Conservation (phyloP, 2,329 filamentous ascomycete species). For the Diaporthe velutina region DNA sequence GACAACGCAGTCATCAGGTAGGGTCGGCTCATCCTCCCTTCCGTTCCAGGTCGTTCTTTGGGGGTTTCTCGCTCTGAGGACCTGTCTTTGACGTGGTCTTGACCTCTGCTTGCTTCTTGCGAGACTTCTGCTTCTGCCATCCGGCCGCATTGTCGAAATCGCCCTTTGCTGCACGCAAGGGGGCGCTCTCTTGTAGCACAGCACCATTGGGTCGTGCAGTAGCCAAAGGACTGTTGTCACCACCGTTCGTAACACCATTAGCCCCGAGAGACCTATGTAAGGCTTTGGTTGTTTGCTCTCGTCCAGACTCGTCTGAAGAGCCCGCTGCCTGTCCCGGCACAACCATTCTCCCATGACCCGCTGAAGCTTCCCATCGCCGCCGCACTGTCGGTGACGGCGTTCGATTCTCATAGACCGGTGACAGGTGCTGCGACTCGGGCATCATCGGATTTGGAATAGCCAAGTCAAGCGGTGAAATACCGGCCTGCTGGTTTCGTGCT, state of each 20-base stretch:
- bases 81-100: slow-evolving; percentile 60
- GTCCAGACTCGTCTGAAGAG: slow-evolving; percentile 36
- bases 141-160: slow-evolving; percentile 59
- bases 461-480: slow-evolving; percentile 69
- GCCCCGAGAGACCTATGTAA: slow-evolving; percentile 39
- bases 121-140: slow-evolving; percentile 73
- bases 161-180: slow-evolving; percentile 66
- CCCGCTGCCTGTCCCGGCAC: slow-evolving; percentile 37
- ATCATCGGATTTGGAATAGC: slow-evolving; percentile 61
- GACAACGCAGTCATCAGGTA: background rate
- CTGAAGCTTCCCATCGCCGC: slow-evolving; percentile 63
- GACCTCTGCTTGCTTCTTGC: slow-evolving; percentile 63
- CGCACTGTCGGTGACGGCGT: slow-evolving; percentile 76
- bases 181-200: slow-evolving; percentile 61
- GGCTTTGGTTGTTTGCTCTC: slow-evolving; percentile 34
- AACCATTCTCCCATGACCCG: slow-evolving; percentile 39
- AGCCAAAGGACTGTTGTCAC: slow-evolving; percentile 42
- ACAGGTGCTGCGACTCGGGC: slow-evolving; percentile 68
- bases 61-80: slow-evolving; percentile 64
- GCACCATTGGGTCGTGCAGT: slow-evolving; percentile 55
- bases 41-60: slow-evolving; percentile 71
- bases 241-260: slow-evolving; percentile 45
- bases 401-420: slow-evolving; percentile 80
- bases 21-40: slow-evolving; percentile 68
- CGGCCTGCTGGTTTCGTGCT: slow-evolving; percentile 59